These are phyloP conservation scores for Pyricularia pennisetigena DNA, from an alignment of 2,329 filamentous ascomycete genomes.

Conservation along the genomic window DNA sequence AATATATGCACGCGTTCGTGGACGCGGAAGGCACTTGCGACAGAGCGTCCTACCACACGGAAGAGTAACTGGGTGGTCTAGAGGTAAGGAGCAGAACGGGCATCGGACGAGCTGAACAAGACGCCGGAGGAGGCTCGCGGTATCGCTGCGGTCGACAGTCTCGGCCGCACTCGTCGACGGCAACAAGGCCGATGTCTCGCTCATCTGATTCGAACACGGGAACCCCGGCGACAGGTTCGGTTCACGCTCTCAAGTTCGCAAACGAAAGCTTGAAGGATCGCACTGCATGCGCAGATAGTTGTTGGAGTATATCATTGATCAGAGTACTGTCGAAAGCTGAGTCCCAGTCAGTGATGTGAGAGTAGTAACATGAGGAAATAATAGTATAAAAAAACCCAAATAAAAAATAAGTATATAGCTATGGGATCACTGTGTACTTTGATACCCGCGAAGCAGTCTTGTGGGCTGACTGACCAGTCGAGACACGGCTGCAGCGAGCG, in stretches of 20 bases:
- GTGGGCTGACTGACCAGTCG: neutral
- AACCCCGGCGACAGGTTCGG: neutral
- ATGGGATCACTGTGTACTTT: neutral
- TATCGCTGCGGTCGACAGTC: neutral
- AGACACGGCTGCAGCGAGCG: neutral
- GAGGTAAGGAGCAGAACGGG: slow-evolving; percentile 57
- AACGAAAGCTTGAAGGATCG: neutral
- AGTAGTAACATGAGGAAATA: neutral
- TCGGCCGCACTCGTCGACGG: neutral
- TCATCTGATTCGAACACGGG: slow-evolving; percentile 25
- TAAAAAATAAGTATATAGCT: neutral
- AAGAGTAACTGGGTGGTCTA: slow-evolving; percentile 61
- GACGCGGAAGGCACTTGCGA: slow-evolving; percentile 59
- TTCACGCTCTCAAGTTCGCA: neutral
- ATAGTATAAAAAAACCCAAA: neutral
- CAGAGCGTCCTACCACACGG: slow-evolving; percentile 78
- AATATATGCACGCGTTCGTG: slow-evolving; percentile 57
- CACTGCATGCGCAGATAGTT: slow-evolving; percentile 1
- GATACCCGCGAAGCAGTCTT: neutral
- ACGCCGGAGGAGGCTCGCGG: slow-evolving; percentile 21
- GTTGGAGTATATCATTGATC: slow-evolving; percentile 1
- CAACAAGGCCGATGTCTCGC: slow-evolving; percentile 37
- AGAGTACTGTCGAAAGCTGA: neutral
- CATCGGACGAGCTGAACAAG: slow-evolving; percentile 62
- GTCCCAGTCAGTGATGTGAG: neutral